Conservation (phyloP, 1,284 basidiomycete genomes). For the Calocybe gambosa region DNA sequence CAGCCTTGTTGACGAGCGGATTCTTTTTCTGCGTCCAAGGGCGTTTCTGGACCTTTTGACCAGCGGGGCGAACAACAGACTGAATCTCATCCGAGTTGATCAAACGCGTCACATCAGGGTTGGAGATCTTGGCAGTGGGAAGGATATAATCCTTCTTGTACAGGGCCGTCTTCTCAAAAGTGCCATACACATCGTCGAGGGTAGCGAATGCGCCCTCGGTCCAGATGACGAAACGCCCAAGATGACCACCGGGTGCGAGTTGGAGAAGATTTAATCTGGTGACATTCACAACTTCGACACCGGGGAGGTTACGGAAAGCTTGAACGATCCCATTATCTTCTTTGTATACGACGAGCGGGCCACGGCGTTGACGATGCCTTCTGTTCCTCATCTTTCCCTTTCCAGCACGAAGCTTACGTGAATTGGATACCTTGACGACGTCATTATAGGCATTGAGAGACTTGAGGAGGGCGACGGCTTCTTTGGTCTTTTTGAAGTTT, state of each 20-base stretch:
- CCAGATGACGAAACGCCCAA: constrained; percentile 99
- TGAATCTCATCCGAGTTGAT: constrained; percentile 99
- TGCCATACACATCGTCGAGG: constrained; percentile 94
- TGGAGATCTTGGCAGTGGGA: constrained; percentile 92
- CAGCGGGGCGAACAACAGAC: constrained; percentile 87
- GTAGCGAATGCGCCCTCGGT: constrained; percentile 91
- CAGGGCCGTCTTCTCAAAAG: constrained; percentile 76
- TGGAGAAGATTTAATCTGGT: constrained; percentile 95
- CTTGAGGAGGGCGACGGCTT: constrained; percentile 94
- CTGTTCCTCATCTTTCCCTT: constrained; percentile 98
- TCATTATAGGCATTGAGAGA: constrained; percentile 87
- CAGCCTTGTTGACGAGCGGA: constrained; percentile 92
- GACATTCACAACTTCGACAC: constrained; percentile 97
- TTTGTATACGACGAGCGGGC: constrained; percentile 96
- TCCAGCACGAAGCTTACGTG: constrained; percentile 94
- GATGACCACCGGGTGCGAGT: constrained; percentile 98
- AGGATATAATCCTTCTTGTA: constrained; percentile 95
- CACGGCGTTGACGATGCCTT: constrained; percentile 94
- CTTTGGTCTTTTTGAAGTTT: constrained; percentile 94
- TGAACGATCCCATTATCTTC: constrained; percentile 98
- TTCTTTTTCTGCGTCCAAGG: constrained; percentile 99
- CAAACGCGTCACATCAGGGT: constrained; percentile 95
- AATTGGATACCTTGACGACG: constrained; percentile 96
- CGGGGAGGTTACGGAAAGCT: constrained; percentile 98
- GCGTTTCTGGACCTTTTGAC: constrained; percentile 77